Evolutionary conservation across 768 basidiomycete species (phyloP), one percentile per base, ranked within the genome.

Genomic region (Mycena galericulata): DNA sequence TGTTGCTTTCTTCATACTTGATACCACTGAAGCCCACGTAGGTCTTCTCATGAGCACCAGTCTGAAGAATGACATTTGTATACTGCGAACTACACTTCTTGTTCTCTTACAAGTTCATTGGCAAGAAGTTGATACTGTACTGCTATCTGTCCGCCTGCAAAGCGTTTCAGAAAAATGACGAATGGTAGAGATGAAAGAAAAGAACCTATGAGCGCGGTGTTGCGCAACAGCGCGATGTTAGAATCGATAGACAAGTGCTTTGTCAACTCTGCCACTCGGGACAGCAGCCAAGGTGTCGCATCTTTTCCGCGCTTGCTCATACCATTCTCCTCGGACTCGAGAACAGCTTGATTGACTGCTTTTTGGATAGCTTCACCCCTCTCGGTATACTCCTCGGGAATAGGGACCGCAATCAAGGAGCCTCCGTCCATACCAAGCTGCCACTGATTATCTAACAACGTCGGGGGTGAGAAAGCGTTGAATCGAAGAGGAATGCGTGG

Each of bases 261-360:
- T 0, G 93, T 95, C 53, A 99, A 83, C 76, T 97, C 92, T 18
- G 86, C 86, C 2, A 99, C 90, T 32, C 97, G 89, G 47, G 86
- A 84, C 32, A 99, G 83, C 12, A 99, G 82, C 97, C 97, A 99
- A 9, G 98, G 98, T 1, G 98, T 99, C 8, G 88, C 96, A 67
- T 95, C 93, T 73, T 98, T 98, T 3, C 98, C 98, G 20, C 85
- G 82, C 72, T 84, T 89, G 74, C 87, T 92, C 50, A 97, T 82
- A 2, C 96, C 95, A 69, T 91, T 92, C 65, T 87, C 85, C 68
- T 94, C 91, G 5, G 94, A 92, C 79, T 99, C 97, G 17, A 77
- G 76, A 7, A 99, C 87, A 9, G 98, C 98, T 72, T 89, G 90
- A 64, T 97, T 91, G 10, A 98, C 92, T 0, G 90, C 90, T 46